Conservation (phyloP, 441 rosid genomes). For the Eutrema salsugineum region DNA sequence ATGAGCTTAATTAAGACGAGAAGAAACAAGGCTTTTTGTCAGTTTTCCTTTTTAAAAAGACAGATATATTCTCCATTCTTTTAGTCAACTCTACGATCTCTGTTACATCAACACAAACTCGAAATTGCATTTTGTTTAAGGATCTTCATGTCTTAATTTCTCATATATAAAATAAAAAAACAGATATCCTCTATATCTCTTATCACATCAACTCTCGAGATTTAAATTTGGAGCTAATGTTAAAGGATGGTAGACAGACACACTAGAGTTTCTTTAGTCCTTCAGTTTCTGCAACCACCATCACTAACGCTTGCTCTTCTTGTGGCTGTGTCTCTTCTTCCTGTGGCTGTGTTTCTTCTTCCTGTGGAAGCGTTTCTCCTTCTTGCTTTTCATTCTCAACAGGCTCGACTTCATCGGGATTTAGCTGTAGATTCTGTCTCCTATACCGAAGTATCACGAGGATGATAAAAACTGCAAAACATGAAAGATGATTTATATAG, state of each 20-base stretch:
- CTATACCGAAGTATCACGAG: conserved; percentile 62
- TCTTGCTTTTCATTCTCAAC: conserved; percentile 31
- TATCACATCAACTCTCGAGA: conserved; percentile 1
- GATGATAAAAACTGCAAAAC: conserved; percentile 69
- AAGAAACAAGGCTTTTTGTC: too few relatives aligned
- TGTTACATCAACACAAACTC: neutral
- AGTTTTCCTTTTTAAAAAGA: too few relatives aligned
- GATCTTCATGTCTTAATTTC: neutral
- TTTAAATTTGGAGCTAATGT: conserved; percentile 6
- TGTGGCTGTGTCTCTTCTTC: conserved; percentile 22
- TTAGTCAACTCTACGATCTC: neutral
- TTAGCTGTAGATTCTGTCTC: conserved; percentile 45
- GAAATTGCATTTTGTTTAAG: neutral
- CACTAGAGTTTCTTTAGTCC: conserved; percentile 13
- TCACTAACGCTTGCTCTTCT: conserved; percentile 31
- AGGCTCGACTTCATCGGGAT: conserved; percentile 28
- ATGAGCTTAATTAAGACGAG: neutral
- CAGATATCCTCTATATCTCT: neutral
- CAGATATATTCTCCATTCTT: neutral
- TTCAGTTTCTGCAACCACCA: conserved; percentile 44
- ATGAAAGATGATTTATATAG: neutral
- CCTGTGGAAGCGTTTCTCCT: conserved; percentile 20
- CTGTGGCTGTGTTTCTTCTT: conserved; percentile 6
- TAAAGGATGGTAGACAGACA: neutral
- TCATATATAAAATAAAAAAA: neutral